These are phyloP conservation scores for Podospora sp. DNA, from an alignment of 495 filamentous ascomycete species.

Conservation along the genomic window DNA sequence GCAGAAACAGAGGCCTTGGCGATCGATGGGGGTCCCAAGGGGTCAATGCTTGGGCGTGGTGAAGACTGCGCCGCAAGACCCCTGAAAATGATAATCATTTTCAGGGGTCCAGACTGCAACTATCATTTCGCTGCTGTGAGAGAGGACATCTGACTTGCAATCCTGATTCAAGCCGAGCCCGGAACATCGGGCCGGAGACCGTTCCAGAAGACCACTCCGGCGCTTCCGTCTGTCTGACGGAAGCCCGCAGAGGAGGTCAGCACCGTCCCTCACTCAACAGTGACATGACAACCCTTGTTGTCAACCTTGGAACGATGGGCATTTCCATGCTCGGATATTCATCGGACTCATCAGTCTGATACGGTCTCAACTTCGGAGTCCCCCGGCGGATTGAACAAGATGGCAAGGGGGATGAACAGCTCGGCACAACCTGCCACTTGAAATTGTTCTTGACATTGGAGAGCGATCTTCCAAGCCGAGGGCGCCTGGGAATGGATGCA, in stretches of 20 bases:
- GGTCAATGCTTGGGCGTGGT: not conserved
- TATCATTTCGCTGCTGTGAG: too few relatives aligned
- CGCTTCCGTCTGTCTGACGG: too few relatives aligned
- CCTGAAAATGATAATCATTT: too few relatives aligned
- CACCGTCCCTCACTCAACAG: not conserved
- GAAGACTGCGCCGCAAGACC: not conserved
- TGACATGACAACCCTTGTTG: conserved; percentile 40
- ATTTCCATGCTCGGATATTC: conserved; percentile 42
- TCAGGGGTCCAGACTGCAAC: too few relatives aligned
- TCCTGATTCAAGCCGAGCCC: too few relatives aligned
- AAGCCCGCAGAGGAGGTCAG: too few relatives aligned
- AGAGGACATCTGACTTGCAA: too few relatives aligned
- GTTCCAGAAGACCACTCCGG: too few relatives aligned
- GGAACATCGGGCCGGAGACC: too few relatives aligned
- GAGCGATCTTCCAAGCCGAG: too few relatives aligned
- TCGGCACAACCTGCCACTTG: conserved; percentile 41
- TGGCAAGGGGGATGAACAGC: conserved; percentile 38
- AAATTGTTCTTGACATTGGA: too few relatives aligned
- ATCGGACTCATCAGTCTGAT: conserved; percentile 43
- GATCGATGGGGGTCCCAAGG: not conserved
- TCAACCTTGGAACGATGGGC: conserved; percentile 39
- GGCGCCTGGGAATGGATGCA: not conserved
- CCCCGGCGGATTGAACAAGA: conserved; percentile 36
- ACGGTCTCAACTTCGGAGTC: conserved; percentile 35
- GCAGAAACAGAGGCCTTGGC: not conserved